phyloP scores from a whole-genome alignment of 2,329 filamentous ascomycete genomes.

The Cladosporium sp. region DNA sequence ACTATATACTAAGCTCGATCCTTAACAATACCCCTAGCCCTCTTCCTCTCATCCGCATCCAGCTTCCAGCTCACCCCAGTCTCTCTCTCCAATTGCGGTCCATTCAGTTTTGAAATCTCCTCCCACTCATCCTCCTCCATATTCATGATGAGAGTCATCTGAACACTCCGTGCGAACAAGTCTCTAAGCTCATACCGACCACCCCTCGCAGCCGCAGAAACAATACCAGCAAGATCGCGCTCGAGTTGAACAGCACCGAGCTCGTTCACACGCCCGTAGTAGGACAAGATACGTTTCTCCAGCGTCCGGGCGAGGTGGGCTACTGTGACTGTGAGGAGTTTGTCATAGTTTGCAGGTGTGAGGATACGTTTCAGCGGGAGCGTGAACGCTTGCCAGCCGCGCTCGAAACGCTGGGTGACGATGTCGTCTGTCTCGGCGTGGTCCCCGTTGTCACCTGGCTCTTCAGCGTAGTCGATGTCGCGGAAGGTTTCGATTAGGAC shows the following conservation, averaged over 20 bases:
- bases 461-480: constrained; percentile 78
- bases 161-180: constrained; percentile 67
- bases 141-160: constrained; percentile 81
- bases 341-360: constrained; percentile 70
- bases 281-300: constrained; percentile 82
- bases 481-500: constrained; percentile 86
- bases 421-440: constrained; percentile 51
- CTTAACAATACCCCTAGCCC: constrained; percentile 54
- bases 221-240: constrained; percentile 74
- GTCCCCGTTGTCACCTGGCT: constrained; percentile 51
- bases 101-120: constrained; percentile 51
- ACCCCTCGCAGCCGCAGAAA: constrained; percentile 62
- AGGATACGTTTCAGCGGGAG: constrained; percentile 80
- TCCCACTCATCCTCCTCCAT: constrained; percentile 98
- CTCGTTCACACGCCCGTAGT: constrained; percentile 72
- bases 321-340: constrained; percentile 70
- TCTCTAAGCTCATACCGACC: constrained; percentile 74
- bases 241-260: constrained; percentile 80
- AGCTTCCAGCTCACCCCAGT: constrained; percentile 69
- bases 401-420: constrained; percentile 75
- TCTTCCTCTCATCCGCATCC: constrained; percentile 67
- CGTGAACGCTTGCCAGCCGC: constrained; percentile 81
- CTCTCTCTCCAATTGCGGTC: constrained; percentile 46
- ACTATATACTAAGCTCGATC: constrained; percentile 5
- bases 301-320: constrained; percentile 71